phyloP scores from a whole-genome alignment of 208 protist species.

The Wallacemonas sp. region DNA sequence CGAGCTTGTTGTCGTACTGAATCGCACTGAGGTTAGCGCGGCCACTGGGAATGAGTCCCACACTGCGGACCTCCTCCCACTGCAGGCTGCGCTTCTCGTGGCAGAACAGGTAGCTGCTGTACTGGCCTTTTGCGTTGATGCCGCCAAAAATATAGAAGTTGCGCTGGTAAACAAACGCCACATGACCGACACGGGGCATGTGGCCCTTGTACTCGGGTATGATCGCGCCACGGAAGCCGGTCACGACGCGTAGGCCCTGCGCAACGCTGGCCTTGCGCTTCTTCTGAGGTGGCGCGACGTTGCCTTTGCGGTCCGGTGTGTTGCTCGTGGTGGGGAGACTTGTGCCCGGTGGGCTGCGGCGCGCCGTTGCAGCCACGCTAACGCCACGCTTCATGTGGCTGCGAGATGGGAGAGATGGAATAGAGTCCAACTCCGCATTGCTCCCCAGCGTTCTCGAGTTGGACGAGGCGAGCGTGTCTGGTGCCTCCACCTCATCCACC shows the following conservation, averaged over 20 bases:
- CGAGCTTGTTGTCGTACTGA: constrained; percentile 64
- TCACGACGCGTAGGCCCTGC: constrained; percentile 22
- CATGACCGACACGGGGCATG: constrained; percentile 78
- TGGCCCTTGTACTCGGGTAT: constrained; percentile 67
- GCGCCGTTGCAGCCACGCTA: too few species aligned
- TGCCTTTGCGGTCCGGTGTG: too few species aligned
- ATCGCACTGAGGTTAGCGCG: constrained; percentile 76
- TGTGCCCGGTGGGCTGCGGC: not conserved
- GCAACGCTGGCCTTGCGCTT: not conserved
- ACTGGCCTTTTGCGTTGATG: constrained; percentile 60
- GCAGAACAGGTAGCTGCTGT: constrained; percentile 57
- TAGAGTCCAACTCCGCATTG: not conserved
- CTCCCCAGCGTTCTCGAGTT: not conserved
- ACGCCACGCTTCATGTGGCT: too few species aligned
- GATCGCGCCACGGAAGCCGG: constrained; percentile 47
- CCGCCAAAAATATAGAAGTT: constrained; percentile 84
- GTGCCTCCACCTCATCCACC: not conserved
- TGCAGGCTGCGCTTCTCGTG: constrained; percentile 78
- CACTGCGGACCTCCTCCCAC: constrained; percentile 75
- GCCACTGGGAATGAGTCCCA: constrained; percentile 69
- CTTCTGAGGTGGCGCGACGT: too few species aligned
- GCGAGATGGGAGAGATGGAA: not conserved
- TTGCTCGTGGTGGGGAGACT: not conserved
- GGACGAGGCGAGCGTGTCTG: not conserved
- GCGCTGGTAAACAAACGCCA: constrained; percentile 64